phyloP scores from a whole-genome alignment of 1,284 basidiomycete genomes.

The Cutaneotrichosporon sp. region DNA sequence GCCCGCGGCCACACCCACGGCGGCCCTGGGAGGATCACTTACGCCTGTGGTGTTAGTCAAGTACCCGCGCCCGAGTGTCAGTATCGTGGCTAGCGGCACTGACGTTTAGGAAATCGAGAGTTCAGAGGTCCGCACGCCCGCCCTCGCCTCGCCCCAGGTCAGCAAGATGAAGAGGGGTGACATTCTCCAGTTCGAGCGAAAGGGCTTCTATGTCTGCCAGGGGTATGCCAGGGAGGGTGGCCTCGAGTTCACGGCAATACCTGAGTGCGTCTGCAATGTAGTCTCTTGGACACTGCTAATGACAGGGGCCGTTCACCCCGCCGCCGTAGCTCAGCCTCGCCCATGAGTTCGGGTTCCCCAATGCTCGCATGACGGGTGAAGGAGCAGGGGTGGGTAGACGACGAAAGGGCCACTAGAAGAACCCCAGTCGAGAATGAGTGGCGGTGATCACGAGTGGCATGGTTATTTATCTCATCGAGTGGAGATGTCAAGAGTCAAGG shows the following conservation, averaged over 20 bases:
- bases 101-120: not conserved
- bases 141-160: slow-evolving; percentile 2
- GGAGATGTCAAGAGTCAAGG: not conserved
- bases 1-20: not conserved
- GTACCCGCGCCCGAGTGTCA: slow-evolving; percentile 4
- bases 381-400: not conserved
- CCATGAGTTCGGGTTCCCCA: not conserved
- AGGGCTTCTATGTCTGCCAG: slow-evolving; percentile 13
- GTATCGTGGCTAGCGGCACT: not conserved
- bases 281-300: not conserved
- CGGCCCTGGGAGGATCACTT: not conserved
- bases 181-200: slow-evolving; percentile 12
- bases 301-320: not conserved
- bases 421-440: not conserved
- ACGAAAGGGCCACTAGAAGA: not conserved
- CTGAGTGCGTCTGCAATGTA: slow-evolving; percentile 1
- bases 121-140: not conserved
- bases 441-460: not conserved
- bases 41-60: slow-evolving; percentile 6
- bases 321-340: not conserved
- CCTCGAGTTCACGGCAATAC: slow-evolving; percentile 4
- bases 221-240: not conserved
- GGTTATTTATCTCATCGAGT: not conserved
- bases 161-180: slow-evolving; percentile 1
- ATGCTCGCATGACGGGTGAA: not conserved